Conservation (phyloP, 352 stramenopile species). For the Globisporangium cystogenes region DNA sequence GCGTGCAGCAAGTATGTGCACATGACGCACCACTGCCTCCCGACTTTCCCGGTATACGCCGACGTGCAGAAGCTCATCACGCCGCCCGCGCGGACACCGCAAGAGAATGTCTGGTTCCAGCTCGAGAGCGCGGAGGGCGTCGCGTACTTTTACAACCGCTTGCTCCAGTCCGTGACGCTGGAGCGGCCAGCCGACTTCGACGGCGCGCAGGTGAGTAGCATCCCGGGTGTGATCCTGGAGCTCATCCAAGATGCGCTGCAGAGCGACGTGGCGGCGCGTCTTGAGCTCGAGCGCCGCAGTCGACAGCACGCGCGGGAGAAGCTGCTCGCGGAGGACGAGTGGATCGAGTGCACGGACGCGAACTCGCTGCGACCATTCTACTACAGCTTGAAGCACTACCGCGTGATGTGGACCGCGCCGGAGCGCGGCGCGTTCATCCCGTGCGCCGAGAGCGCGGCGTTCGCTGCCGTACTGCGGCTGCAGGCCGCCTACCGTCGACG, state of each 20-base stretch:
- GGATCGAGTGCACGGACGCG: slow-evolving; percentile 54
- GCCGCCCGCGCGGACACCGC: slow-evolving; percentile 40
- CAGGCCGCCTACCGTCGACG: slow-evolving; percentile 55
- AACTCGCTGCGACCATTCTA: slow-evolving; percentile 44
- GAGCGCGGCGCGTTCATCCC: slow-evolving; percentile 41
- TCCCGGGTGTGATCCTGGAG: slow-evolving; percentile 38
- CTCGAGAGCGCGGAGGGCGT: slow-evolving; percentile 37
- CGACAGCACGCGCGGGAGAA: slow-evolving; percentile 30
- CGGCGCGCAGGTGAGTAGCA: slow-evolving; percentile 31
- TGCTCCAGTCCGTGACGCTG: slow-evolving; percentile 37
- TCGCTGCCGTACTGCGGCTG: slow-evolving; percentile 42
- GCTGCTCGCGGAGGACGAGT: slow-evolving; percentile 57
- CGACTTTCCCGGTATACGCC: slow-evolving; percentile 27
- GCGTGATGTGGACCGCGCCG: slow-evolving; percentile 28
- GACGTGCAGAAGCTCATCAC: slow-evolving; percentile 38
- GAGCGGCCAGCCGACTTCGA: slow-evolving; percentile 51
- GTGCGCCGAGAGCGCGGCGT: slow-evolving; percentile 45
- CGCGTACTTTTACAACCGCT: slow-evolving; percentile 61
- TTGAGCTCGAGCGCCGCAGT: slow-evolving; percentile 49
- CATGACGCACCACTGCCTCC: slow-evolving; percentile 46
- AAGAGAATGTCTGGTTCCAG: slow-evolving; percentile 60
- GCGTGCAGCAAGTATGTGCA: slow-evolving; percentile 49
- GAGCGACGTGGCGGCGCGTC: slow-evolving; percentile 27
- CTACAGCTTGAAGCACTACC: slow-evolving; percentile 59
- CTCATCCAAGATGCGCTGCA: slow-evolving; percentile 40